Evolutionary conservation across 306 rosid species (phyloP).

Genomic region (Benincasa hispida): DNA sequence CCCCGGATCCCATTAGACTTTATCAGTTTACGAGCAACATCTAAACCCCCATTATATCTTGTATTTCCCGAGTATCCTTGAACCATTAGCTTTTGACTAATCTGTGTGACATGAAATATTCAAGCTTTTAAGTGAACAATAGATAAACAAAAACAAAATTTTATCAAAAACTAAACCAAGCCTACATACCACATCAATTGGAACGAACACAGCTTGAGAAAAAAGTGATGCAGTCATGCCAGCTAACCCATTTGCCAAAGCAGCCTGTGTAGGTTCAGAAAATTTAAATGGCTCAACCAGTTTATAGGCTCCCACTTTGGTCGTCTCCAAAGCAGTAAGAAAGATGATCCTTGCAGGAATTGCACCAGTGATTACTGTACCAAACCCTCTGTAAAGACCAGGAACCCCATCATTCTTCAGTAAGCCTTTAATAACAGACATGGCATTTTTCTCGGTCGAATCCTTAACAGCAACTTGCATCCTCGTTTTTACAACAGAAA

Average conservation of each 20-base stretch:
- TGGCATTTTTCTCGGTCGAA: slow-evolving; percentile 51
- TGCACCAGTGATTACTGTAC: slow-evolving; percentile 69
- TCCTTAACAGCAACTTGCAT: slow-evolving; percentile 79
- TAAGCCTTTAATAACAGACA: slow-evolving; percentile 57
- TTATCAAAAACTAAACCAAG: neutral
- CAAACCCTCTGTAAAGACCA: slow-evolving; percentile 84
- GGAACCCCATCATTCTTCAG: slow-evolving; percentile 70
- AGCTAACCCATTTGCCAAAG: slow-evolving; percentile 76
- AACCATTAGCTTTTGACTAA: slow-evolving; percentile 90
- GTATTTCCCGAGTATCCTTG: slow-evolving; percentile 85
- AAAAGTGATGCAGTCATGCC: slow-evolving; percentile 69
- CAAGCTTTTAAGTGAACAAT: neutral
- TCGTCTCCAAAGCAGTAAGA: slow-evolving; percentile 71
- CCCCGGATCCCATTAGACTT: slow-evolving; percentile 62
- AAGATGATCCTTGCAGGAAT: slow-evolving; percentile 78
- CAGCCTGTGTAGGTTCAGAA: slow-evolving; percentile 72
- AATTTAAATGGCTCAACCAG: slow-evolving; percentile 52
- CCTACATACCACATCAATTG: slow-evolving; percentile 70
- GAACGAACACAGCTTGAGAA: slow-evolving; percentile 81
- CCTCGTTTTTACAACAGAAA: slow-evolving; percentile 81
- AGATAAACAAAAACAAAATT: slow-evolving; percentile 4
- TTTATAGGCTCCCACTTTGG: slow-evolving; percentile 59
- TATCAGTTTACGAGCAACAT: slow-evolving; percentile 63
- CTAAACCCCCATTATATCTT: slow-evolving; percentile 71
- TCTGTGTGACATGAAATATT: slow-evolving; percentile 23